Evolutionary conservation across 495 filamentous ascomycete species (phyloP), one percentile per base, ranked within the genome.

Genomic region (Podospora pseudocomata): DNA sequence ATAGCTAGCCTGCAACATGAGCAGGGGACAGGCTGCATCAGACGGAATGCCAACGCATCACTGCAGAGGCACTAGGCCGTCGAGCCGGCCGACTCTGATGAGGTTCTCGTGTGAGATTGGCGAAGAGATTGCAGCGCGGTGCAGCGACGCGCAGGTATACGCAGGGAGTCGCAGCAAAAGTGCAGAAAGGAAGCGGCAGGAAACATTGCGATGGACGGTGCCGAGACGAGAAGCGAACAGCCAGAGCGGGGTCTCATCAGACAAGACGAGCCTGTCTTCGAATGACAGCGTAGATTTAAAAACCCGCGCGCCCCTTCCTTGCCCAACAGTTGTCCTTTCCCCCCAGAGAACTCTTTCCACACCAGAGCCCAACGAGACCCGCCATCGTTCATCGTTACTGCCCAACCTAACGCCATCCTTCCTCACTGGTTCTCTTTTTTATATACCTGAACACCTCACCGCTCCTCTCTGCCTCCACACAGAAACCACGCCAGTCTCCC

Each of bases 221-320:
- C 67, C 64, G 60, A 66, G 62, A 54, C 27, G 63, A 30, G 20
- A 49, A 49, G 39, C 64, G 60, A 66, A 66, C 58, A 39, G 28
- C 57, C 23, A 55, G 63, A 74, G 67, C 64, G 71, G 72, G 72
- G 69, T 63, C 39, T 30, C 67, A 65, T 60, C 55, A 58, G 18
- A 11, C 39, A 49, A 11, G 39, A 11, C 39, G 7, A n/a, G 27
- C 28, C 11, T 11, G 15, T 19, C n/a, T 19, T 63, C 30, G 61
- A 63, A 32, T 34, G 61, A 55, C 60, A 16, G 20, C 69, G 55
- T 20, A 68, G 79, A 66, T 77, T 80, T 83, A 83, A 83, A 63
- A 82, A 82, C 77, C 80, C 73, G 73, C 77, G 73, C 74, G 75
- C 77, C 77, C 81, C 80, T 78, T 80, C 80, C 78, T 76, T 80